Evolutionary conservation across 2,329 filamentous ascomycete genomes (phyloP).

Genomic region (Penicillium sp.): DNA sequence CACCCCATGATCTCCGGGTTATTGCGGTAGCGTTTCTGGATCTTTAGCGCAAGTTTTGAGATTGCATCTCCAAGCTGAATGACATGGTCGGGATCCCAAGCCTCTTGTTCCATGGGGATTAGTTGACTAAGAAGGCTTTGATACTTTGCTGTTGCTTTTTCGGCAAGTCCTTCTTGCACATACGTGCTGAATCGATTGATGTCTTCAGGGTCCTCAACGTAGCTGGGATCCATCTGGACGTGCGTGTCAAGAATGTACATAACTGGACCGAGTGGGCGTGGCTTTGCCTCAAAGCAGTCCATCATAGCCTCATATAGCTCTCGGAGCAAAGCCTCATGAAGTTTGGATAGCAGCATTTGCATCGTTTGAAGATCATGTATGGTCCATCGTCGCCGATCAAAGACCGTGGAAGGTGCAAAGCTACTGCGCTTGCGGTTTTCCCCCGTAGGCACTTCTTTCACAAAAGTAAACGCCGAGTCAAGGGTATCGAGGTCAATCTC

Average conservation of each 20-base stretch:
- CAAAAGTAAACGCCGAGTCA: slow-evolving; percentile 76
- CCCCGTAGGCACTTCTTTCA: slow-evolving; percentile 69
- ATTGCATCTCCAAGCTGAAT: slow-evolving; percentile 85
- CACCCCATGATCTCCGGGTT: slow-evolving; percentile 82
- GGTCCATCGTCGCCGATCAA: slow-evolving; percentile 66
- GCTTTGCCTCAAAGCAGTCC: slow-evolving; percentile 84
- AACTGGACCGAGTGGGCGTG: slow-evolving; percentile 73
- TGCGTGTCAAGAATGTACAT: slow-evolving; percentile 80
- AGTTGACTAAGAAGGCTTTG: slow-evolving; percentile 73
- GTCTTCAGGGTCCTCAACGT: slow-evolving; percentile 68
- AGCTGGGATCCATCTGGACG: slow-evolving; percentile 73
- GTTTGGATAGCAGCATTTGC: slow-evolving; percentile 67
- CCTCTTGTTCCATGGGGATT: slow-evolving; percentile 73
- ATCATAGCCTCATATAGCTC: slow-evolving; percentile 87
- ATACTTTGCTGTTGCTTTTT: slow-evolving; percentile 77
- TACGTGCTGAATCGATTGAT: slow-evolving; percentile 69
- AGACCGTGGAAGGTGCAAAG: slow-evolving; percentile 45
- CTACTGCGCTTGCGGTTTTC: slow-evolving; percentile 58
- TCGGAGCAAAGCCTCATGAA: slow-evolving; percentile 79
- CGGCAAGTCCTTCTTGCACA: slow-evolving; percentile 68
- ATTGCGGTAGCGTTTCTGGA: slow-evolving; percentile 87
- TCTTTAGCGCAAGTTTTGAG: slow-evolving; percentile 78
- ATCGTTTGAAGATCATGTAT: slow-evolving; percentile 67
- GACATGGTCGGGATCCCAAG: slow-evolving; percentile 89
- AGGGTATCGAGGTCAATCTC: slow-evolving; percentile 78